Percentiles rank a stretch among this genome's conserved stretches.
Conservation (phyloP, 495 filamentous ascomycete species). For the Hypoxylon cercidicola region DNA sequence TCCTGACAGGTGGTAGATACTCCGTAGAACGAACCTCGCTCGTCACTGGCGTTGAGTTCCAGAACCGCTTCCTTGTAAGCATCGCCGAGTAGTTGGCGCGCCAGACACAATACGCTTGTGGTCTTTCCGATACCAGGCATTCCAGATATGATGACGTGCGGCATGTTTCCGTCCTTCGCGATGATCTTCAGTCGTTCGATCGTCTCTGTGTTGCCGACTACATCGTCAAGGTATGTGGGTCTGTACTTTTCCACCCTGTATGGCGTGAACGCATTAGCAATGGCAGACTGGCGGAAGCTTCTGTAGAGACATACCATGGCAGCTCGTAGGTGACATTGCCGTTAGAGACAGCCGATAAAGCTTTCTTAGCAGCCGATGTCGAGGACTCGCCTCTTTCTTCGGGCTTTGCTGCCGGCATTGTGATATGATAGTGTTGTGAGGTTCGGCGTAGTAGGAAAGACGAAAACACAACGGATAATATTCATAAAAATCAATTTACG, state of each 20-base stretch:
- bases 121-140: constrained; percentile 99
- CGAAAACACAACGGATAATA: neutral
- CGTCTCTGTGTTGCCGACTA: constrained; percentile 97
- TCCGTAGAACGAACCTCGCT: constrained; percentile 70
- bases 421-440: constrained; percentile 4
- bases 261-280: constrained; percentile 22
- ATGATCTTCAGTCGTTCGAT: constrained; percentile 98
- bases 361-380: constrained; percentile 73
- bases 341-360: constrained; percentile 69
- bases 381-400: constrained; percentile 77
- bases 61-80: constrained; percentile 98
- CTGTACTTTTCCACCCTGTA: constrained; percentile 98
- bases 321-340: constrained; percentile 81
- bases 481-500: constrained; percentile 44
- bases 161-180: constrained; percentile 99
- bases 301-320: constrained; percentile 74
- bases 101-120: constrained; percentile 92
- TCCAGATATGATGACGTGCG: constrained; percentile 97
- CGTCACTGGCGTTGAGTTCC: constrained; percentile 95
- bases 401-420: constrained; percentile 55
- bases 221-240: constrained; percentile 91
- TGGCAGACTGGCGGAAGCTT: neutral
- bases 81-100: constrained; percentile 89
- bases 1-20: neutral
- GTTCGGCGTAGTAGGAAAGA: neutral